Conservation (phyloP, 495 filamentous ascomycete species). For the Xylaria cubensis region DNA sequence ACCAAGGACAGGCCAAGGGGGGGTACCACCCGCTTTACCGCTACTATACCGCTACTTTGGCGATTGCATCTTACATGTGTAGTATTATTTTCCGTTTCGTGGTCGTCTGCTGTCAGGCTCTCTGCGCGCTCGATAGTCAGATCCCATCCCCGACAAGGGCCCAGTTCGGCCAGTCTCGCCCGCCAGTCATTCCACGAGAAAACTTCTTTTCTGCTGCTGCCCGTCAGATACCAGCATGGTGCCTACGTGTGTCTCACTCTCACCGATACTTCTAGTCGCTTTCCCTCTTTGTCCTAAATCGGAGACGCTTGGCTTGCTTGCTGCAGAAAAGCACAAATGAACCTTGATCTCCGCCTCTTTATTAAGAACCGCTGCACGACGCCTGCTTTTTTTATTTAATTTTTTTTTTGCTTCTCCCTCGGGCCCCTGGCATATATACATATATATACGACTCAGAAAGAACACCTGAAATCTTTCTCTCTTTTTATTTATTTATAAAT, state of each 20-base stretch:
- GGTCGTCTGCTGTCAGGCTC: conserved; percentile 25
- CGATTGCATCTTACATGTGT: background rate
- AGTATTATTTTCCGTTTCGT: conserved; percentile 13
- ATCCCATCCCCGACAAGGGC: conserved; percentile 23
- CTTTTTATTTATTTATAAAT: conserved; percentile 21
- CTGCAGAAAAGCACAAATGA: conserved; percentile 41
- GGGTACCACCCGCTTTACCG: conserved; percentile 23
- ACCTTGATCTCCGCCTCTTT: conserved; percentile 42
- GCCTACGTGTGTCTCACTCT: conserved; percentile 47
- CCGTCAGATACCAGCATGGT: conserved; percentile 35
- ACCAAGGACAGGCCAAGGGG: conserved; percentile 6
- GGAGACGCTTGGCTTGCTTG: conserved; percentile 38
- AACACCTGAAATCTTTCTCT: conserved; percentile 26
- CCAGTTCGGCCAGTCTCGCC: conserved; percentile 23
- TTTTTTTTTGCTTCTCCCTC: background rate
- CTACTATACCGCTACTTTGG: conserved; percentile 32
- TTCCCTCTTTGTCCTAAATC: conserved; percentile 42
- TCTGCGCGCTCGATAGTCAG: conserved; percentile 22
- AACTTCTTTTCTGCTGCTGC: conserved; percentile 37
- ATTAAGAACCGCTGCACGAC: conserved; percentile 31
- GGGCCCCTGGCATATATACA: conserved; percentile 7
- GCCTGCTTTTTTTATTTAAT: background rate
- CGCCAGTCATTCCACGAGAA: conserved; percentile 27
- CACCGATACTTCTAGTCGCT: conserved; percentile 45
- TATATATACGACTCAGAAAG: conserved; percentile 22